These are phyloP conservation scores for Beauveria bassiana DNA, from an alignment of 2,329 filamentous ascomycete genomes.

Conservation along the genomic window DNA sequence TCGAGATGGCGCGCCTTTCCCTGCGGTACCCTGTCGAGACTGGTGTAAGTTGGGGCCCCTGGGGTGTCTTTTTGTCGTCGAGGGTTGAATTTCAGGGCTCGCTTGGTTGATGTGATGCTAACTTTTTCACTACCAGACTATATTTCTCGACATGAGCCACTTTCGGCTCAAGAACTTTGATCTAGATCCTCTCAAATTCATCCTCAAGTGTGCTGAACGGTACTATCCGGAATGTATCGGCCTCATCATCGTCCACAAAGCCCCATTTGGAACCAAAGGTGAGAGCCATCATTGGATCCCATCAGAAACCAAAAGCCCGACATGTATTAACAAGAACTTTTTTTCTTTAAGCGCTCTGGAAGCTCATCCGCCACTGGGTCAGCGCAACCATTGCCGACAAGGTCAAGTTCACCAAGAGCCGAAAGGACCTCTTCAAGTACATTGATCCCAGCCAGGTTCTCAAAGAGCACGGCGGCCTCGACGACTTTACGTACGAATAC, in stretches of 20 bases:
- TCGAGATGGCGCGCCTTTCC: slow-evolving; percentile 79
- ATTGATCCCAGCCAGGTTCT: slow-evolving; percentile 60
- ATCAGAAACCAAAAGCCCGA: slow-evolving; percentile 12
- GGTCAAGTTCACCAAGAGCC: slow-evolving; percentile 74
- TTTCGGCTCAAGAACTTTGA: slow-evolving; percentile 91
- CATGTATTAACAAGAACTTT: background rate
- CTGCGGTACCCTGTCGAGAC: slow-evolving; percentile 72
- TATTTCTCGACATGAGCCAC: slow-evolving; percentile 83
- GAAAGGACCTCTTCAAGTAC: slow-evolving; percentile 65
- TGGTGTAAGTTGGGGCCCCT: slow-evolving; percentile 51
- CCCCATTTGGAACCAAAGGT: slow-evolving; percentile 87
- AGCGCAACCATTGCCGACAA: slow-evolving; percentile 85
- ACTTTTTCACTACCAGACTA: slow-evolving; percentile 46
- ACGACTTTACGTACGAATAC: slow-evolving; percentile 72
- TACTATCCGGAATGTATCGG: slow-evolving; percentile 88
- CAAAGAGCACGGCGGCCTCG: slow-evolving; percentile 70
- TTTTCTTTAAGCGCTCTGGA: slow-evolving; percentile 61
- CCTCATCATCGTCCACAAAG: slow-evolving; percentile 78
- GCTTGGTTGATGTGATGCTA: slow-evolving; percentile 12
- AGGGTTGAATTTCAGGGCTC: no score
- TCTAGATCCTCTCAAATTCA: slow-evolving; percentile 86
- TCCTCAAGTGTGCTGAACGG: slow-evolving; percentile 93
- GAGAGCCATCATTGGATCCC: slow-evolving; percentile 23
- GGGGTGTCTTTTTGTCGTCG: background rate
- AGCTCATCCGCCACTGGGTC: slow-evolving; percentile 81